These are phyloP conservation scores for Vigna radiata DNA, from an alignment of 306 rosid genomes.

Conservation along the genomic window DNA sequence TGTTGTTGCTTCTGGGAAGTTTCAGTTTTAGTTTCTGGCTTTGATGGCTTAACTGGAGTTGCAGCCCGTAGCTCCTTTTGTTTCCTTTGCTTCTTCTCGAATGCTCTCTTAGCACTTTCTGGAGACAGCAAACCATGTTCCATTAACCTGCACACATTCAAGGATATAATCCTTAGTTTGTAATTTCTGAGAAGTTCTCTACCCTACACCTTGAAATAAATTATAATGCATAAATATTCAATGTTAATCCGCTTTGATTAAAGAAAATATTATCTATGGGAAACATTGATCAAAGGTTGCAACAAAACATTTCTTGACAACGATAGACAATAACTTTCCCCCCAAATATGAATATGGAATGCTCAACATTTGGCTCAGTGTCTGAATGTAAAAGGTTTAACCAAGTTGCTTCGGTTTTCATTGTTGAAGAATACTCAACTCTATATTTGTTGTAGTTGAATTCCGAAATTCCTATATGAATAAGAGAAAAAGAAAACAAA, in stretches of 20 bases:
- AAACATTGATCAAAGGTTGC: not conserved
- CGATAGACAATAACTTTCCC: no score
- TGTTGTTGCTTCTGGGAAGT: conserved; percentile 72
- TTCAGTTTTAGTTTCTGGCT: conserved; percentile 63
- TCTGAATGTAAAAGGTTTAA: not conserved
- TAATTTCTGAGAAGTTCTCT: conserved; percentile 3
- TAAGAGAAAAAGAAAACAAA: not conserved
- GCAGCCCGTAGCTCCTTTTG: conserved; percentile 79
- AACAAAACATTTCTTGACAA: not conserved
- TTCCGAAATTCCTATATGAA: not conserved
- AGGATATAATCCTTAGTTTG: conserved; percentile 22
- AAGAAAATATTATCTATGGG: not conserved
- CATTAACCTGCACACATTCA: conserved; percentile 77
- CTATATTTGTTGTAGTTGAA: not conserved
- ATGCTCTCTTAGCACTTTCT: conserved; percentile 79
- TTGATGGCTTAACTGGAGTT: conserved; percentile 74
- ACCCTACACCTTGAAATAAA: not conserved
- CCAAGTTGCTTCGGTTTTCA: not conserved
- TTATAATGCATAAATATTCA: not conserved
- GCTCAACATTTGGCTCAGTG: not conserved
- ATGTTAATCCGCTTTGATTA: not conserved
- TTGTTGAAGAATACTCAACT: not conserved
- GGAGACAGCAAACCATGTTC: conserved; percentile 88
- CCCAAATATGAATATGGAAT: not conserved
- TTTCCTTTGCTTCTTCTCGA: conserved; percentile 84